A percentile compares a stretch with the other conserved stretches of the same genome.
These are phyloP conservation scores for Ascomycota sp. DNA, from an alignment of 2,329 filamentous ascomycete species.

Conservation along the genomic window DNA sequence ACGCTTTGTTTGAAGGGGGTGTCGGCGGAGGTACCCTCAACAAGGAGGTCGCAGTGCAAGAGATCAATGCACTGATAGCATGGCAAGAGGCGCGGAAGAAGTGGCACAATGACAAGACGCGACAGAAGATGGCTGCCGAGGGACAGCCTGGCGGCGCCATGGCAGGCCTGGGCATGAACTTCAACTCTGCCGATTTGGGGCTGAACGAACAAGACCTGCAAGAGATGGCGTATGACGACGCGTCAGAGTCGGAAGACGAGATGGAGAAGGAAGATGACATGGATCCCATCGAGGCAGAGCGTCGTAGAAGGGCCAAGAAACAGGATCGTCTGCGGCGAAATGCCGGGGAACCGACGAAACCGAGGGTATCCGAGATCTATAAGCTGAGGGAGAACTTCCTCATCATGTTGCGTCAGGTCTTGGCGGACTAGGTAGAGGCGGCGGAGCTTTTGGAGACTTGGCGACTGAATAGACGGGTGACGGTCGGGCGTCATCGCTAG, in stretches of 20 bases:
- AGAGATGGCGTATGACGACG: conserved; percentile 63
- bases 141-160: conserved; percentile 24
- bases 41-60: conserved; percentile 45
- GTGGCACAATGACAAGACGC: conserved; percentile 94
- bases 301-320: conserved; percentile 50
- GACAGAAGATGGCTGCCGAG: conserved; percentile 95
- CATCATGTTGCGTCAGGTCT: conserved; percentile 56
- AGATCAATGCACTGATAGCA: conserved; percentile 67
- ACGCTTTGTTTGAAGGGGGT: conserved; percentile 70
- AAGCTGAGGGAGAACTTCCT: conserved; percentile 64
- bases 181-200: conserved; percentile 72
- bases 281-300: conserved; percentile 73
- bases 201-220: conserved; percentile 68
- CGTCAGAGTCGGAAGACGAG: conserved; percentile 40
- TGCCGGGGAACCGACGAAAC: conserved; percentile 69
- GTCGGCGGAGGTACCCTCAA: conserved; percentile 45
- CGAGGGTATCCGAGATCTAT: conserved; percentile 52
- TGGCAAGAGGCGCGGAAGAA: conserved; percentile 94
- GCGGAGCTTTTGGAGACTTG: too few species aligned
- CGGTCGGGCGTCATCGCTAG: too few species aligned
- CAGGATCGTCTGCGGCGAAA: conserved; percentile 61
- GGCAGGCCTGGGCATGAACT: conserved; percentile 32
- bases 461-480: too few species aligned
- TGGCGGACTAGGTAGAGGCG: conserved; percentile 37
- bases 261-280: conserved; percentile 56